Evolutionary conservation across 192 early-diverging fungal genomes (phyloP).

Genomic region (Gaertneriomyces semiglobifer): DNA sequence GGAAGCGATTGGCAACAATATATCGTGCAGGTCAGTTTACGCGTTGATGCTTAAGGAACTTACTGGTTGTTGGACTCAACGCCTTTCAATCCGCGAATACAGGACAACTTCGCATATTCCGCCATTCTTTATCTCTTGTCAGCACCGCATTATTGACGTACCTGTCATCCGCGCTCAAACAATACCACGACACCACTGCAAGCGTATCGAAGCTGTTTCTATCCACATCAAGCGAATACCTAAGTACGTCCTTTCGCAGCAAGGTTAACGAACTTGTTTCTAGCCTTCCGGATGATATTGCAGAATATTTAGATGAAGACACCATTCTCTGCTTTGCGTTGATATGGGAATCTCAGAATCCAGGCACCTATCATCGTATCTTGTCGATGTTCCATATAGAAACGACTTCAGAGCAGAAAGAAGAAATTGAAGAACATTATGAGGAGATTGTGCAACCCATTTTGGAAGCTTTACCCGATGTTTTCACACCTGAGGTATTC

Average conservation of each 20-base stretch:
- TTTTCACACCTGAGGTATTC: background rate
- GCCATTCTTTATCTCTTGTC: conserved; percentile 10
- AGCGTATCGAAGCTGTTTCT: background rate
- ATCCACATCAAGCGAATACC: background rate
- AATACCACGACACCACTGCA: background rate
- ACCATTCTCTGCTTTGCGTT: conserved; percentile 32
- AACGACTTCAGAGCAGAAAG: background rate
- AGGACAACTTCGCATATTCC: conserved; percentile 10
- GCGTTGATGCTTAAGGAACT: no score
- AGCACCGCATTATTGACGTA: background rate
- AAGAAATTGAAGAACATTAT: conserved; percentile 20
- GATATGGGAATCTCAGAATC: background rate
- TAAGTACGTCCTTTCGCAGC: background rate
- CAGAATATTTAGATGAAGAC: conserved; percentile 33
- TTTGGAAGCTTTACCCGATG: background rate
- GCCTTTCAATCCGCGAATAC: background rate
- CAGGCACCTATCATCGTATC: background rate
- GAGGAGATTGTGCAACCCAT: conserved; percentile 14
- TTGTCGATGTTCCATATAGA: background rate
- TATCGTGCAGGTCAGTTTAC: no score
- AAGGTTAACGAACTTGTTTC: conserved; percentile 5
- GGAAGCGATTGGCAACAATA: no score
- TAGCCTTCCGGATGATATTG: conserved; percentile 1
- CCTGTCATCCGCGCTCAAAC: background rate
- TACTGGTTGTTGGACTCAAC: no score